phyloP scores from a whole-genome alignment of 306 rosid species.

The Trifolium pratense region DNA sequence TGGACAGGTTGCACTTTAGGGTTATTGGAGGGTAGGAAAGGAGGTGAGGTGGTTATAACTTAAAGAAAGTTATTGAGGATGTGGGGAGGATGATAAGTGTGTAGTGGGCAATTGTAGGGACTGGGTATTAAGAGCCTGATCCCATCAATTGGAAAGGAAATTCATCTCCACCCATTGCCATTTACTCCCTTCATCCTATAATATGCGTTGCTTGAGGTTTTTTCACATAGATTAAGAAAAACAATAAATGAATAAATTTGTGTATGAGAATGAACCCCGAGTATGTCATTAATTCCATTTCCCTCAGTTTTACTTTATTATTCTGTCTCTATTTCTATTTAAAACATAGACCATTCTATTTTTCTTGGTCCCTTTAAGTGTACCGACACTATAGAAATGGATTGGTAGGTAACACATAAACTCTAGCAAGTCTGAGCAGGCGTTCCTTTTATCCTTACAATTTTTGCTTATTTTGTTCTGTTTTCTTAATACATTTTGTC shows the following conservation, averaged over 20 bases:
- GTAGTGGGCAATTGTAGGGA: not conserved
- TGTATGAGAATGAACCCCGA: not conserved
- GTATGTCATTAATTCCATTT: not conserved
- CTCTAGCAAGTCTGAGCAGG: conserved; percentile 6
- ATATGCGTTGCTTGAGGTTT: not conserved
- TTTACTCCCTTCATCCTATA: not conserved
- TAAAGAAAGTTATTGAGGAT: not conserved
- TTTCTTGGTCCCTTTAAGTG: not conserved
- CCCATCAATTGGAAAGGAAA: not conserved
- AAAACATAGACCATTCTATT: conserved; percentile 9
- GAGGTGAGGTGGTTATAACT: not conserved
- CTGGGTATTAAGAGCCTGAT: not conserved
- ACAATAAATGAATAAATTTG: not conserved
- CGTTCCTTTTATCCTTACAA: not conserved
- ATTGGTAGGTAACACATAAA: conserved; percentile 1
- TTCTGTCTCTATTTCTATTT: not conserved
- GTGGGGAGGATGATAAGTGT: not conserved
- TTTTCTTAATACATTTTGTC: conserved; percentile 38
- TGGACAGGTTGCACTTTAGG: not conserved
- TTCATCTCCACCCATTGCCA: not conserved
- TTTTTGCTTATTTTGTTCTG: conserved; percentile 15
- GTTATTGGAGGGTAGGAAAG: not conserved
- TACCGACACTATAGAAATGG: conserved; percentile 7
- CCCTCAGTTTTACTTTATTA: not conserved
- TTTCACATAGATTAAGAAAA: not conserved